Base-by-base conservation (phyloP, 2,329 filamentous ascomycete genomes). In the Botrytis deweyae region DNA sequence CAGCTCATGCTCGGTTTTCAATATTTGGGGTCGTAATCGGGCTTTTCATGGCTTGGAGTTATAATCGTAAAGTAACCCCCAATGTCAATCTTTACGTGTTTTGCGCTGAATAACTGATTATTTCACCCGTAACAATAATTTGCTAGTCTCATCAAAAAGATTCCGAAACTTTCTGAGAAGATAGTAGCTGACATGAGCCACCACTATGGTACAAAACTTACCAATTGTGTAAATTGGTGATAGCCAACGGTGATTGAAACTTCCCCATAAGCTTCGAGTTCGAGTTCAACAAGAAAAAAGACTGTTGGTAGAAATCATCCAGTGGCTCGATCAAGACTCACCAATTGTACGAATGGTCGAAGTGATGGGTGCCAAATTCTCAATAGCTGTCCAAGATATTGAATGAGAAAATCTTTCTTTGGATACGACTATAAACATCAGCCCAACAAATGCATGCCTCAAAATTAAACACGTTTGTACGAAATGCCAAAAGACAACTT, bases 351-450 rank as follows among this genome's bases (percentile, higher is more conserved):
- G 22, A 55, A 40, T 29, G 46, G 46, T 36, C 52, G 33, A 55
- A 55, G 46, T 40, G 46, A 52, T 55, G 40, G 36, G 52, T 55
- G 46, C 46, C 25, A 68, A 55, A 29, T 29, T 33, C n/a, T 36
- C 4, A 55, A n/a, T n/a, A 40, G 36, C 65, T 55, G 40, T 55
- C 46, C 65, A 40, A 55, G 46, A 40, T 14, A 40, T 55, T 68
- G 46, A 55, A 68, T 29, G 16, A 49, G n/a, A 68, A 66, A 55
- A 55, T 55, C 33, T 65, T 49, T 64, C 22, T 65, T 64, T 71
- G 69, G 12, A 71, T 72, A 46, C 5, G 29, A 72, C 71, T 59
- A 72, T 72, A 72, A 68, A 72, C 71, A 72, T 72, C 71, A 72
- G 71, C 71, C 42, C 52, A 72, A 72, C 42, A 62, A 58, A 62